Evolutionary conservation across 2,329 filamentous ascomycete genomes (phyloP).

Genomic region (Grosmannia huntii): DNA sequence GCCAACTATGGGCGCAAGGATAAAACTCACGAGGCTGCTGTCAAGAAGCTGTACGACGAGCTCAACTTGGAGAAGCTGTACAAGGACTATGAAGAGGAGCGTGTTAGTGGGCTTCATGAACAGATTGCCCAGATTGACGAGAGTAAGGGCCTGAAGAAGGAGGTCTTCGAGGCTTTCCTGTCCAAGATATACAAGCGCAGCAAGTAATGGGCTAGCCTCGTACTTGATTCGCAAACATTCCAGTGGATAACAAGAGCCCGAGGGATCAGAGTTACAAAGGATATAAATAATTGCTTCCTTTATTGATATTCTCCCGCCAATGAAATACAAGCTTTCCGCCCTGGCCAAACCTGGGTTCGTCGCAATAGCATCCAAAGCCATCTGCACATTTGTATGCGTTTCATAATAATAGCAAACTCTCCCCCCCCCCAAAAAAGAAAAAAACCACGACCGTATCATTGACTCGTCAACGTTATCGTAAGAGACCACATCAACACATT

Average conservation of each 20-base stretch:
- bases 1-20: conserved; percentile 93
- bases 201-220: conserved; percentile 46
- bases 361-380: neutral
- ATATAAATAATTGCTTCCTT: neutral
- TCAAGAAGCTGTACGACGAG: conserved; percentile 84
- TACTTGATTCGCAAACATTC: neutral
- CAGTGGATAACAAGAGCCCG: neutral
- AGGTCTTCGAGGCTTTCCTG: conserved; percentile 79
- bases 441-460: no score
- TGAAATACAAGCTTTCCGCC: neutral
- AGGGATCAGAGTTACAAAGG: neutral
- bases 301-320: neutral
- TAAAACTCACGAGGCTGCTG: conserved; percentile 62
- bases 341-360: neutral
- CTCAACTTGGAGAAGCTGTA: conserved; percentile 74
- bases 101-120: conserved; percentile 61
- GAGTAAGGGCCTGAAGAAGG: conserved; percentile 77
- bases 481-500: neutral
- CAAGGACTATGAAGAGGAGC: conserved; percentile 78
- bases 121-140: conserved; percentile 76
- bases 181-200: conserved; percentile 96
- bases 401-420: neutral
- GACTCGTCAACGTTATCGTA: no score
- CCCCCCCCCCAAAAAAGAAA: neutral
- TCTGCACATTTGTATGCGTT: neutral